phyloP scores from a whole-genome alignment of 768 basidiomycete genomes.

The Mycena rosella region DNA sequence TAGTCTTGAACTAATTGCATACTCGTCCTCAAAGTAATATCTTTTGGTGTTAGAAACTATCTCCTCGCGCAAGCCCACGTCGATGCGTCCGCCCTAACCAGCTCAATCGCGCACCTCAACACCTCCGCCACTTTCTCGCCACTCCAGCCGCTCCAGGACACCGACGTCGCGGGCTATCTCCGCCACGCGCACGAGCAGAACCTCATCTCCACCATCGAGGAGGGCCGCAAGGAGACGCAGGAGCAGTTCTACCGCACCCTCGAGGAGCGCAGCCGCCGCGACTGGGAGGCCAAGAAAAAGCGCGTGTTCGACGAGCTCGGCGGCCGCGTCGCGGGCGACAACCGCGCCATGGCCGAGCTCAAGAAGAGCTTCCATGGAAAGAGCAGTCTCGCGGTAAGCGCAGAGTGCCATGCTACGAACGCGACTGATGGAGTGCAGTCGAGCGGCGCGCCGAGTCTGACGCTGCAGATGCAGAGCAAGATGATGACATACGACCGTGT shows the following conservation, averaged over 20 bases:
- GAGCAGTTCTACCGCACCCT: conserved; percentile 86
- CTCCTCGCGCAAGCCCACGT: conserved; percentile 94
- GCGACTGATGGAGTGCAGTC: conserved; percentile 38
- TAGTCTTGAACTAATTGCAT: conserved; percentile 45
- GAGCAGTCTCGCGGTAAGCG: conserved; percentile 64
- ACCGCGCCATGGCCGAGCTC: conserved; percentile 66
- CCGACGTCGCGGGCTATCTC: conserved; percentile 93
- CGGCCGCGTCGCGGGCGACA: conserved; percentile 70
- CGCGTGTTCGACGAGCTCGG: conserved; percentile 92
- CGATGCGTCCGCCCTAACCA: conserved; percentile 89
- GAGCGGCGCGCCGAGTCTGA: conserved; percentile 64
- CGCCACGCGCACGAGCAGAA: conserved; percentile 97
- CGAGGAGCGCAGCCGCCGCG: conserved; percentile 78
- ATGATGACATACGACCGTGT: conserved; percentile 97
- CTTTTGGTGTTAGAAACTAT: conserved; percentile 73
- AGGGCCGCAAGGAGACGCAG: conserved; percentile 87
- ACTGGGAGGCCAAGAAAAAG: conserved; percentile 94
- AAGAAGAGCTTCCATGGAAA: conserved; percentile 74
- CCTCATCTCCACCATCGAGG: conserved; percentile 94
- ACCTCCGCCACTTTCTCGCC: conserved; percentile 88
- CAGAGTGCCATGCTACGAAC: neutral
- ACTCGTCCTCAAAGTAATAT: conserved; percentile 18
- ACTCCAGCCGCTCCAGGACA: conserved; percentile 93
- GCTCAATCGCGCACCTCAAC: conserved; percentile 87
- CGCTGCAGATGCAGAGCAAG: conserved; percentile 88